Evolutionary conservation across 1,284 basidiomycete species (phyloP), one percentile per base, ranked within the genome.

Genomic region (Leccinum pachyderme): DNA sequence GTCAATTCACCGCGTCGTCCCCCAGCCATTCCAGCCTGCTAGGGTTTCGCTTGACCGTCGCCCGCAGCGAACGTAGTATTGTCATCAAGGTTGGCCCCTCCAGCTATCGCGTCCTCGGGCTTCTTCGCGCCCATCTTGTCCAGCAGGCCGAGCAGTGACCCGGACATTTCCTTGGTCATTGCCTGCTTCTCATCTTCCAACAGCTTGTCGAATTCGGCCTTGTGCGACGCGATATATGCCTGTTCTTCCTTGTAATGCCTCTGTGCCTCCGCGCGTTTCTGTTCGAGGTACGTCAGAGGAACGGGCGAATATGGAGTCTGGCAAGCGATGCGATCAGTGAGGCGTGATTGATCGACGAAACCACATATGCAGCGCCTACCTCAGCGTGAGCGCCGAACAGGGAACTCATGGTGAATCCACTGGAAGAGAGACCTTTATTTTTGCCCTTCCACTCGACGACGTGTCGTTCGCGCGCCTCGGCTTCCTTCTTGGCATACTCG

Each of bases 401-500:
- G 12, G 59, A 55, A 50, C 82, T 81, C 52, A 94, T 76, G 3
- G 83, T 84, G 60, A 83, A 76, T 2, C 76, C 73, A 4, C 76
- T 74, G 47, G 73, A 66, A 7, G 72, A 69, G 51, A 75, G 60
- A 41, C 78, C 77, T 62, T 80, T 79, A 49, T 83, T 79, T 59
- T 82, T 79, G 37, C 28, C 41, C 69, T 85, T 81, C 93, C 93
- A 97, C 61, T 95, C 90, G 53, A 88, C 90, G 12, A 94, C 69
- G 58, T 93, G 87, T 54, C 79, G 79, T 33, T 81, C 78, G 72
- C 93, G 95, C 47, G 84, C 81, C 68, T 89, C 88, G 0, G 86
- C 86, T 73, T 97, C 93, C 59, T 87, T 83, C 75, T 90, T 89
- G 32, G 87, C 94, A 64, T 95, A 98, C 73, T 95, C 95, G 7